Conservation (phyloP, 2,329 filamentous ascomycete genomes). For the Pseudogymnoascus sp. region DNA sequence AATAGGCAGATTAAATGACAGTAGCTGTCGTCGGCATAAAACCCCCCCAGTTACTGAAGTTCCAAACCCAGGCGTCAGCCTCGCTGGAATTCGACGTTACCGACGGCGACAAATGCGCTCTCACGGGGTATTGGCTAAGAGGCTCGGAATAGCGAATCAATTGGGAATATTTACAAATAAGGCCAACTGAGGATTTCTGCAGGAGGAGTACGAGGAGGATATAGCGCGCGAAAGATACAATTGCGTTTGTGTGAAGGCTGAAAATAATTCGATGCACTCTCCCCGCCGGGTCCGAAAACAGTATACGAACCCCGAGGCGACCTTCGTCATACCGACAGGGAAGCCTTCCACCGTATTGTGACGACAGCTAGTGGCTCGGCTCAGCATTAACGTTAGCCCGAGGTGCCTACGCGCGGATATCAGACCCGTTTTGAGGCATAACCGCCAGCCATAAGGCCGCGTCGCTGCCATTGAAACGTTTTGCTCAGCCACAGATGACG, state of each 20-base stretch:
- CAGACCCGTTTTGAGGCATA: not conserved
- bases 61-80: not conserved
- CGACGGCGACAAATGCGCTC: not conserved
- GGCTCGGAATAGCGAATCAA: not conserved
- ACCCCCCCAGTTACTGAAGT: not conserved
- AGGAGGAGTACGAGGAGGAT: not conserved
- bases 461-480: not conserved
- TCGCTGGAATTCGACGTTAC: not conserved
- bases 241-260: slow-evolving; percentile 2
- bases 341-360: not conserved
- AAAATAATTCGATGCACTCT: not conserved
- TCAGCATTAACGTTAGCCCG: not conserved
- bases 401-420: not conserved
- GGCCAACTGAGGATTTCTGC: not conserved
- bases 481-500: slow-evolving; percentile 6
- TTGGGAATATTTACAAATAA: not conserved
- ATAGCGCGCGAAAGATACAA: not conserved
- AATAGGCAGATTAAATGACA: not conserved
- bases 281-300: slow-evolving; percentile 6
- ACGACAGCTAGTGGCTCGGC: slow-evolving; percentile 1
- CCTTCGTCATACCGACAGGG: slow-evolving; percentile 2
- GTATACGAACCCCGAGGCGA: slow-evolving; percentile 1
- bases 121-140: not conserved
- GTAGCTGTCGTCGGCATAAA: not conserved
- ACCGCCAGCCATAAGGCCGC: not conserved